phyloP scores from a whole-genome alignment of 805 yeast species.

The Blastobotrys parvus region DNA sequence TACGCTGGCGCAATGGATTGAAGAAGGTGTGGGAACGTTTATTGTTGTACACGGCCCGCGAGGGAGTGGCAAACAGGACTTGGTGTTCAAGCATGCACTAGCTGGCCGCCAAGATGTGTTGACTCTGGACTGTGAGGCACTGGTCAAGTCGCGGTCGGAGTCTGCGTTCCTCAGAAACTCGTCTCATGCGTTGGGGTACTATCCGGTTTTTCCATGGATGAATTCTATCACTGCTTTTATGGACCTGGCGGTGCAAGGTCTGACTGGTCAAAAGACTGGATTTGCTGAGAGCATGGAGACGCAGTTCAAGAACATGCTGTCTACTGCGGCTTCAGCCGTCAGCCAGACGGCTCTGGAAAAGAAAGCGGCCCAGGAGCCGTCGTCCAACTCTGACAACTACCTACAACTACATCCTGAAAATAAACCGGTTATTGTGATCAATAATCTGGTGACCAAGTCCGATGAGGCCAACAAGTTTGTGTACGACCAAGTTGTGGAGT shows the following conservation, averaged over 20 bases:
- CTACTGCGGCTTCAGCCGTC: constrained; percentile 64
- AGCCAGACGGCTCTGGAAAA: constrained; percentile 45
- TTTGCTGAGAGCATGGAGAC: constrained; percentile 74
- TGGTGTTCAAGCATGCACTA: constrained; percentile 62
- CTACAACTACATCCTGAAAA: constrained; percentile 77
- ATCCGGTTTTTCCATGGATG: constrained; percentile 90
- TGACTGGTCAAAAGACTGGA: constrained; percentile 92
- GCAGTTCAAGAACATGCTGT: constrained; percentile 72
- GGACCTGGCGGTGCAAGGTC: constrained; percentile 80
- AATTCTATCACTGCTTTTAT: constrained; percentile 68
- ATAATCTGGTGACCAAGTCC: constrained; percentile 56
- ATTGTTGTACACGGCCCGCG: constrained; percentile 87
- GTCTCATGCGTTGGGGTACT: constrained; percentile 78
- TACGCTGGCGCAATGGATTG: constrained; percentile 68
- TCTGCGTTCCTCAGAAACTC: constrained; percentile 55
- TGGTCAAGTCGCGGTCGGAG: constrained; percentile 69
- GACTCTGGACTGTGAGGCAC: constrained; percentile 67
- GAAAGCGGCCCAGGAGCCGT: constrained; percentile 16
- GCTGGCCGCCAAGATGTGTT: constrained; percentile 53
- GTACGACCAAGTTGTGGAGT: constrained; percentile 70
- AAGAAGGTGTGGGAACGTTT: constrained; percentile 84
- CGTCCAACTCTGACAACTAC: constrained; percentile 66
- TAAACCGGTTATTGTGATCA: constrained; percentile 80
- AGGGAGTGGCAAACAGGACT: constrained; percentile 86
- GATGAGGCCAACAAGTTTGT: constrained; percentile 48